These are phyloP conservation scores for Chrysoporthe cubensis DNA, from an alignment of 2,329 filamentous ascomycete species.

Conservation along the genomic window DNA sequence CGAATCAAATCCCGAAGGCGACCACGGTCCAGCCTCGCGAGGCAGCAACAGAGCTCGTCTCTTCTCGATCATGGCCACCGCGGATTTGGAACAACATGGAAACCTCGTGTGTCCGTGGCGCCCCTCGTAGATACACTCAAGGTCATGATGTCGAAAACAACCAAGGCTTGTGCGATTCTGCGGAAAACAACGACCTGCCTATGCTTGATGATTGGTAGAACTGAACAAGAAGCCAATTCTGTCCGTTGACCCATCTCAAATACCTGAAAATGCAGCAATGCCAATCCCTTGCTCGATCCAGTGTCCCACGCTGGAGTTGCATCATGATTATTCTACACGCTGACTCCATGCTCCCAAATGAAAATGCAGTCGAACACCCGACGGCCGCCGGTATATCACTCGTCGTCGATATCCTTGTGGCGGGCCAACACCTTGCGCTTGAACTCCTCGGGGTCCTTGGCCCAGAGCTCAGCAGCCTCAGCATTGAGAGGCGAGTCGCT, in stretches of 20 bases:
- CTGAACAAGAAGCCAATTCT: constrained; percentile 14
- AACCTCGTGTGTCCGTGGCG: not conserved
- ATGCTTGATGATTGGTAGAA: constrained; percentile 18
- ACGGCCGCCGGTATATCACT: constrained; percentile 42
- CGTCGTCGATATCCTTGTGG: constrained; percentile 68
- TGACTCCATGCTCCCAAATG: constrained; percentile 28
- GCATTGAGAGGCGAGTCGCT: constrained; percentile 94
- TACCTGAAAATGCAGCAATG: constrained; percentile 26
- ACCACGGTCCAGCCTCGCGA: not conserved
- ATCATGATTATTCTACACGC: constrained; percentile 18
- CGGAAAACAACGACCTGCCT: constrained; percentile 16
- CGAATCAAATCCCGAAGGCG: not conserved
- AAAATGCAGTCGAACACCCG: constrained; percentile 28
- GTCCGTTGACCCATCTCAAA: constrained; percentile 12
- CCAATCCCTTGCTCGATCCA: constrained; percentile 21
- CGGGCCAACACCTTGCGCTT: constrained; percentile 72
- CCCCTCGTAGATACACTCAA: not conserved
- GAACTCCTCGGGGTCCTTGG: constrained; percentile 84
- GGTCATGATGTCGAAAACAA: constrained; percentile 8
- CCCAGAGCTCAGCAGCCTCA: constrained; percentile 95
- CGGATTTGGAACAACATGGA: not conserved
- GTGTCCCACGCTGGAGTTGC: constrained; percentile 18
- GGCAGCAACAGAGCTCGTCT: not conserved
- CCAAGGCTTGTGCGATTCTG: constrained; percentile 15
- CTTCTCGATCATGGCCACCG: not conserved